Evolutionary conservation across 2,329 filamentous ascomycete species (phyloP), one percentile per base, ranked within the genome.

Genomic region (Ophioceras dolichostomum): DNA sequence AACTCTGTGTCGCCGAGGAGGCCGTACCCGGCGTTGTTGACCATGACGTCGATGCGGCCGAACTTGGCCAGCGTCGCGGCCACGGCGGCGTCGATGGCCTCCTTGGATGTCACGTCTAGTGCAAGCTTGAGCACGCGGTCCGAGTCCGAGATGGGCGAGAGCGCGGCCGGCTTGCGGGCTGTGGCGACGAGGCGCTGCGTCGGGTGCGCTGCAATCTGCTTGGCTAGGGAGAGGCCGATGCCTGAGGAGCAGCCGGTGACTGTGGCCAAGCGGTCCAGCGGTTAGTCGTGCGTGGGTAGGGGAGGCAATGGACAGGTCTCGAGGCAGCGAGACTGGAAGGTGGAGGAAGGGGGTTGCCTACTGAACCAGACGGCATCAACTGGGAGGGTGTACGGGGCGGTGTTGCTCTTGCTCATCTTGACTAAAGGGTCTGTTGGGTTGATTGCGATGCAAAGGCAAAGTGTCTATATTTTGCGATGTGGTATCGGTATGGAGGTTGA

Each of bases 171-270:
- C 19, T 65, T 60, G n/a, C 68, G 62, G 20, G 67, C 67, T 3
- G 66, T 70, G 2, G 65, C 65, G 19, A 70, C 55, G 2, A 70
- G 46, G 32, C 61, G 59, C 20, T 65, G 54, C 19, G 41, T 46
- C 1, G 58, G 50, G 28, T 62, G 56, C 39, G 43, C 52, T 10
- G 59, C 53, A 29, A 68, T 46, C 16, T 57, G 48, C 16, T 45
- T 47, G 10, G 60, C 59, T 16, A 70, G 47, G 1, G 52, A 53
- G 22, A 51, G 51, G 30, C 67, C 66, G 7, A 70, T 65, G 10
- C 67, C 67, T 0, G 57, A 61, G 1, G 67, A 70, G 45, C 63
- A 68, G 13, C 67, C 66, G 26, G 65, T 67, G 16, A 67, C 63
- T 67, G 10, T 13, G 28, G 17, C 12, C 7, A 24, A 14, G 21